phyloP scores from a whole-genome alignment of 371 early-diverging fungal genomes.

The Funneliformis caledonium region DNA sequence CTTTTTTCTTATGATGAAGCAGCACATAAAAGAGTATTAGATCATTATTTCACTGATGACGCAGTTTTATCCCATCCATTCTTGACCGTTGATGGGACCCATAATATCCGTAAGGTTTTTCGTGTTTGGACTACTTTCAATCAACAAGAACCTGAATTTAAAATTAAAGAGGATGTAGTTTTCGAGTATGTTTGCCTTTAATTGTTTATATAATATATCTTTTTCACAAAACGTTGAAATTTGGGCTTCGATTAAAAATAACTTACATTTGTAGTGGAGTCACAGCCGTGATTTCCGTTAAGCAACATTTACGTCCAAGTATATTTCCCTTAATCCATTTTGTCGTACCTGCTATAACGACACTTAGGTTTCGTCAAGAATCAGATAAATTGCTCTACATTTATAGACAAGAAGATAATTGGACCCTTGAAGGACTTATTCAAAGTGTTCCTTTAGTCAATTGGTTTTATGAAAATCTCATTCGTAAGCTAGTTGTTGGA shows the following conservation, averaged over 20 bases:
- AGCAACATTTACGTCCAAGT: conserved; percentile 58
- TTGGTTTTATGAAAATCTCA: conserved; percentile 68
- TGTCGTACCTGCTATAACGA: conserved; percentile 60
- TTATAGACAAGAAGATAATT: conserved; percentile 63
- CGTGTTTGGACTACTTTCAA: conserved; percentile 68
- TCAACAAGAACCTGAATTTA: conserved; percentile 54
- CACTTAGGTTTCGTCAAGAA: conserved; percentile 57
- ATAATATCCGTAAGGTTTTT: conserved; percentile 66
- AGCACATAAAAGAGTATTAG: conserved; percentile 50
- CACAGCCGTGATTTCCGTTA: conserved; percentile 60
- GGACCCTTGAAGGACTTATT: conserved; percentile 66
- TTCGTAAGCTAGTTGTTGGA: conserved; percentile 57
- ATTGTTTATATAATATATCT: too few species aligned
- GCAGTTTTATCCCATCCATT: conserved; percentile 57
- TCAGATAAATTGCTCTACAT: conserved; percentile 47
- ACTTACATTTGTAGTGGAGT: conserved; percentile 46
- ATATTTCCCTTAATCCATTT: conserved; percentile 57
- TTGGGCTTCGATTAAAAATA: not conserved
- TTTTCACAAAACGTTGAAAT: not conserved
- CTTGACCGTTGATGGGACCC: conserved; percentile 59
- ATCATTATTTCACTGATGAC: conserved; percentile 53
- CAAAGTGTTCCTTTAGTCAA: conserved; percentile 65
- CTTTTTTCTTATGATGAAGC: conserved; percentile 53
- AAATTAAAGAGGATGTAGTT: conserved; percentile 54
- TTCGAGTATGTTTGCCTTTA: conserved; percentile 51